Percentiles rank a stretch among this genome's conserved stretches.
Conservation (phyloP, 2,329 filamentous ascomycete genomes). For the Aspergillus brasiliensis region DNA sequence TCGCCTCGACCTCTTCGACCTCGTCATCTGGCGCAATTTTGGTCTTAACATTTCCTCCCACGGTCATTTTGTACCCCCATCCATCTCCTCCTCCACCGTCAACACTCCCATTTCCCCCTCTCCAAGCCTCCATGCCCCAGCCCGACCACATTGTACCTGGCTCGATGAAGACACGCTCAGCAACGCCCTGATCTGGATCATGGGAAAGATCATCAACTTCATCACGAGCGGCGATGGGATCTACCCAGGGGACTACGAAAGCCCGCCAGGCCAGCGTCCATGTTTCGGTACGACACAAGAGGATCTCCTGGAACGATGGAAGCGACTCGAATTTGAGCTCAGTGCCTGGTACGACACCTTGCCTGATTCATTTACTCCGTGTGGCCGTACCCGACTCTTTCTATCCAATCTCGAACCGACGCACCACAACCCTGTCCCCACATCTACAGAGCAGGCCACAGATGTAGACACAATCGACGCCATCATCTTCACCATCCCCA, state of each 20-base stretch:
- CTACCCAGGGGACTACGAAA: conserved; percentile 6
- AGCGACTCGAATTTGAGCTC: conserved; percentile 53
- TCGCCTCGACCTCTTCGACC: conserved; percentile 18
- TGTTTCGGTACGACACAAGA: conserved; percentile 17
- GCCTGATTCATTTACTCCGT: conserved; percentile 55
- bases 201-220: conserved; percentile 21
- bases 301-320: conserved; percentile 47
- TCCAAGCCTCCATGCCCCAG: no score
- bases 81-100: no score
- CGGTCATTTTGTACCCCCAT: neutral
- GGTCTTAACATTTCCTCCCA: conserved; percentile 9
- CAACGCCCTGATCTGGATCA: conserved; percentile 21
- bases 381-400: conserved; percentile 44
- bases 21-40: conserved; percentile 18
- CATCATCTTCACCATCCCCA: conserved; percentile 40
- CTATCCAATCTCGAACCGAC: neutral
- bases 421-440: neutral
- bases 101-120: no score
- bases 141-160: neutral
- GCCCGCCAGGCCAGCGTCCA: conserved; percentile 13
- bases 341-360: conserved; percentile 56
- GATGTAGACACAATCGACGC: neutral
- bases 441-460: neutral
- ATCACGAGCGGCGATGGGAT: conserved; percentile 19
- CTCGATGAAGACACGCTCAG: conserved; percentile 17